Percentiles rank a stretch among this genome's conserved stretches.
Conservation (phyloP, 2,329 filamentous ascomycete species). For the Trichoderma gracile region DNA sequence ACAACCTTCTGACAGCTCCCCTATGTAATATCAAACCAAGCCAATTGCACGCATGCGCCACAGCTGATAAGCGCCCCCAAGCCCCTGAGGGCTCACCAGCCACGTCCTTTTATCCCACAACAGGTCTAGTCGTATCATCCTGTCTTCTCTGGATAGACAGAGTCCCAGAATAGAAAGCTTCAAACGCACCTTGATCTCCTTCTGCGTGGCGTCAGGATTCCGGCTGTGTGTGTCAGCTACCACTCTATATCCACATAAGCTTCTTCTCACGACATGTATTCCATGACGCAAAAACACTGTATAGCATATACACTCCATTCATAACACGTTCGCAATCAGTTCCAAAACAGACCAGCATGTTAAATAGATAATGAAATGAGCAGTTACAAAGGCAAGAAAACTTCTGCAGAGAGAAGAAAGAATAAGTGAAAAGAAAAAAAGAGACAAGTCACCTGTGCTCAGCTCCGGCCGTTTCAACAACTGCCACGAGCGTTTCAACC, state of each 20-base stretch:
- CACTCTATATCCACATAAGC: too few relatives aligned
- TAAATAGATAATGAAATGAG: too few relatives aligned
- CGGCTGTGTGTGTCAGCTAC: constrained; percentile 6
- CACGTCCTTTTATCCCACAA: neutral
- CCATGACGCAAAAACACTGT: too few relatives aligned
- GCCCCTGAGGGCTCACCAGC: constrained; percentile 3
- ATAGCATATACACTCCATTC: too few relatives aligned
- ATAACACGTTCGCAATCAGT: too few relatives aligned
- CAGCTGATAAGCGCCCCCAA: neutral
- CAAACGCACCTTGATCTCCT: neutral
- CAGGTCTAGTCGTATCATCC: neutral
- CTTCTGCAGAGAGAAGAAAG: neutral
- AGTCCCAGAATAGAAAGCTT: neutral
- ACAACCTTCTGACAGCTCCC: neutral
- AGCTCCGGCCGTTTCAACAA: constrained; percentile 15
- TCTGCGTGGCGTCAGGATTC: neutral
- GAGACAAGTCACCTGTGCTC: neutral
- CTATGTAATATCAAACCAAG: too few relatives aligned
- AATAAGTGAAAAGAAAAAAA: neutral
- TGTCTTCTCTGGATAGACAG: too few relatives aligned
- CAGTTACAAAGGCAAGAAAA: too few relatives aligned
- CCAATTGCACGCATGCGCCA: constrained; percentile 1
- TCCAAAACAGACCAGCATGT: too few relatives aligned
- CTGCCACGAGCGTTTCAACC: constrained; percentile 19
- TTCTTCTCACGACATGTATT: too few relatives aligned